Conservation (phyloP, 148 eudicot species). For the Fagopyrum esculentum region DNA sequence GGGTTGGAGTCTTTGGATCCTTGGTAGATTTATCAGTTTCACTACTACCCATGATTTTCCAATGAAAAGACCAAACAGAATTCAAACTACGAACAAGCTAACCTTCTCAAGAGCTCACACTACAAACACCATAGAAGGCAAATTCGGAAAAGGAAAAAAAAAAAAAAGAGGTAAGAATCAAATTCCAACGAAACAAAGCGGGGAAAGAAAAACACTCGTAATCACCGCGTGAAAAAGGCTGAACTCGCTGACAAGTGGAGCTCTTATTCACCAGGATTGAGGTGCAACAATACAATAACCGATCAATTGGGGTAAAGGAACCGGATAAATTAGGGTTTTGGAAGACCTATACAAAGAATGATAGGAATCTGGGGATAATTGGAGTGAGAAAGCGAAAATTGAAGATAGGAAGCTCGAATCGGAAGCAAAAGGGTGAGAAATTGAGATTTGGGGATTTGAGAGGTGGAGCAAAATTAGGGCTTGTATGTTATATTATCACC, state of each 20-base stretch:
- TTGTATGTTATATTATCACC: not conserved
- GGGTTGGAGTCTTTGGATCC: conserved; percentile 54
- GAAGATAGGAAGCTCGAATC: not conserved
- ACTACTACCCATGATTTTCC: conserved; percentile 63
- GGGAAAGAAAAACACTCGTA: not conserved
- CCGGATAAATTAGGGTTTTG: conserved; percentile 3
- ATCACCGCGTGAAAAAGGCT: not conserved
- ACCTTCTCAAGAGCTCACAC: conserved; percentile 8
- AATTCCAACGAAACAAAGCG: not conserved
- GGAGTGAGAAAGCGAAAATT: not conserved
- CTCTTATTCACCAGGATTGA: not conserved
- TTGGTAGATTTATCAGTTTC: conserved; percentile 82
- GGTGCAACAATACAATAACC: not conserved
- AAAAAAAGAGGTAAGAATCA: not conserved
- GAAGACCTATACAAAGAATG: not conserved
- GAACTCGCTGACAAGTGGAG: not conserved
- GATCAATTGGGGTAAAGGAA: not conserved
- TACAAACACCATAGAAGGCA: conserved; percentile 6
- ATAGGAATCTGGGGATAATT: not conserved
- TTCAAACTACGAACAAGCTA: not conserved
- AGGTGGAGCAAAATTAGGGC: conserved; percentile 9
- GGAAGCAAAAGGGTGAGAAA: not conserved
- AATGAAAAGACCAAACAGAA: not conserved
- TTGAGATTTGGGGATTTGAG: not conserved
- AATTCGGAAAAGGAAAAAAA: not conserved